A percentile compares a stretch with the other conserved stretches of the same genome.
Evolutionary conservation across 768 basidiomycete genomes (phyloP).

Genomic region (Kwoniella dejecticola): DNA sequence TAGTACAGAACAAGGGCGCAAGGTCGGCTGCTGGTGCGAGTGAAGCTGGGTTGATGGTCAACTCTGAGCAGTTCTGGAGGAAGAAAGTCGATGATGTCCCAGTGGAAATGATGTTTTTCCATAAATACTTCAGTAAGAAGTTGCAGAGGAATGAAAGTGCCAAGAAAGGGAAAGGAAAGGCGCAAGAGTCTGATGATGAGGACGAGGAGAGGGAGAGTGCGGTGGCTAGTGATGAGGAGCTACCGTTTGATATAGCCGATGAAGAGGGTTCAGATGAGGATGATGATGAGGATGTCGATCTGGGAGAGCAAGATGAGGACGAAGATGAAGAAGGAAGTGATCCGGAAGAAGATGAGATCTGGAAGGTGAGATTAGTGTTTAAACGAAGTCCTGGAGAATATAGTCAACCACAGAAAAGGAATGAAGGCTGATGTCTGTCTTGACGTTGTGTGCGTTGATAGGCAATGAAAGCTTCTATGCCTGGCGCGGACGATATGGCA

Average conservation of each 20-base stretch:
- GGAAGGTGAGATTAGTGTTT: conserved; percentile 73
- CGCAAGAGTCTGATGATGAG: conserved; percentile 34
- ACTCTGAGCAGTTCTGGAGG: conserved; percentile 74
- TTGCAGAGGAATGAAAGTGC: conserved; percentile 60
- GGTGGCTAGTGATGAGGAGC: conserved; percentile 41
- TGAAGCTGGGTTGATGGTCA: conserved; percentile 61
- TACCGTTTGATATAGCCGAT: conserved; percentile 40
- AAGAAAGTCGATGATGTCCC: conserved; percentile 72
- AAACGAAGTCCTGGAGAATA: too few species aligned
- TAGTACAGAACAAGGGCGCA: conserved; percentile 66
- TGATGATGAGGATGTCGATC: conserved; percentile 48
- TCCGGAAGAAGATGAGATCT: conserved; percentile 69
- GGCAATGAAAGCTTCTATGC: conserved; percentile 90
- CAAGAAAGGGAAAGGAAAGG: conserved; percentile 29
- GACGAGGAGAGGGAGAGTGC: conserved; percentile 30
- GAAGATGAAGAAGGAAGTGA: conserved; percentile 48
- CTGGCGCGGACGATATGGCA: conserved; percentile 59
- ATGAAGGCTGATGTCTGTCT: conserved; percentile 9
- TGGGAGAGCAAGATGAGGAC: conserved; percentile 46
- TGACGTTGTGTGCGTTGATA: conserved; percentile 49
- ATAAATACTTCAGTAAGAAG: conserved; percentile 81
- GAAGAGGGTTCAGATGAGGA: conserved; percentile 57
- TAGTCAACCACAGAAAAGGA: too few species aligned
- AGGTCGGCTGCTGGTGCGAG: conserved; percentile 53
- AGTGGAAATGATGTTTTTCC: conserved; percentile 92